These are phyloP conservation scores for Pseudocercospora cruenta DNA, from an alignment of 2,329 filamentous ascomycete species.

Conservation along the genomic window DNA sequence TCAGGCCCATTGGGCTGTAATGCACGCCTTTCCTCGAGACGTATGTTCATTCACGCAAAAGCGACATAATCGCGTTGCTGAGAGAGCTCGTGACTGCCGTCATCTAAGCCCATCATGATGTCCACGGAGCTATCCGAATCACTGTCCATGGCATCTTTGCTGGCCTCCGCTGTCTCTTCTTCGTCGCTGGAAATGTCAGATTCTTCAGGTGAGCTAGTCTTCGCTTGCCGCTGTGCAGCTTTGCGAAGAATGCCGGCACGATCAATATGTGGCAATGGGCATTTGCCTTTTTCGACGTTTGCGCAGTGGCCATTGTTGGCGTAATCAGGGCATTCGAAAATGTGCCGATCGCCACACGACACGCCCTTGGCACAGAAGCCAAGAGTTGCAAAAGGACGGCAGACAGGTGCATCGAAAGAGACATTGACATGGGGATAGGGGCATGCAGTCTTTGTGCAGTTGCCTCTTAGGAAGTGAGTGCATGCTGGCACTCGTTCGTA, in stretches of 20 bases:
- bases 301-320: slow-evolving; percentile 86
- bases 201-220: slow-evolving; percentile 36
- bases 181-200: slow-evolving; percentile 77
- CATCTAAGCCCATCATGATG: slow-evolving; percentile 39
- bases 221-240: slow-evolving; percentile 52
- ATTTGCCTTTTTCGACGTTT: slow-evolving; percentile 63
- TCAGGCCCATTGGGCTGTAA: neutral
- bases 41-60: slow-evolving; percentile 36
- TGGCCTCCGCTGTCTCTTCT: slow-evolving; percentile 54
- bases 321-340: slow-evolving; percentile 87
- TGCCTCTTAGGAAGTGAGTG: slow-evolving; percentile 85
- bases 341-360: slow-evolving; percentile 78
- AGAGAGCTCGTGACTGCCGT: slow-evolving; percentile 50
- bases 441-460: slow-evolving; percentile 85
- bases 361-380: slow-evolving; percentile 87
- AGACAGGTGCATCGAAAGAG: slow-evolving; percentile 76
- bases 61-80: slow-evolving; percentile 59
- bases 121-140: slow-evolving; percentile 62
- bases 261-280: slow-evolving; percentile 84
- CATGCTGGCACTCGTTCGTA: slow-evolving; percentile 85
- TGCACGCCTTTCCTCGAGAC: neutral
- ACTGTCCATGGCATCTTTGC: slow-evolving; percentile 35
- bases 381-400: slow-evolving; percentile 78
- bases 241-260: slow-evolving; percentile 78
- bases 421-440: slow-evolving; percentile 82